Conservation (phyloP, 163 green algal species). For the Scenedesmus sp. region DNA sequence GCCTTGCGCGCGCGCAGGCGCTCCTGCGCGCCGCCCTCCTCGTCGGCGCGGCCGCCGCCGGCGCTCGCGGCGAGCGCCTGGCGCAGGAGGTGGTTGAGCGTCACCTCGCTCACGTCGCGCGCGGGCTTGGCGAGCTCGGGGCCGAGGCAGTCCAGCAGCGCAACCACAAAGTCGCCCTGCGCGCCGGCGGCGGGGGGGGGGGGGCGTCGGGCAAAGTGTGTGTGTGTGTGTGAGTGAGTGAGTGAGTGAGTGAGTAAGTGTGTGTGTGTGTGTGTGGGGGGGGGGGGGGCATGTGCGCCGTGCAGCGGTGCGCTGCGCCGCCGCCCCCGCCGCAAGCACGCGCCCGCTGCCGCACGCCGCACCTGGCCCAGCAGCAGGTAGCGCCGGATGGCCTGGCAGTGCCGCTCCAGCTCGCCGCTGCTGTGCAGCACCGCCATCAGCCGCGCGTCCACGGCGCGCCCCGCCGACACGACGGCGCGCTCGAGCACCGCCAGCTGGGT, state of each 20-base stretch:
- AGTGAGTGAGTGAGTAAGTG: not conserved
- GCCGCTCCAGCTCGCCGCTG: slow-evolving; percentile 70
- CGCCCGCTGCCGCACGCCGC: not conserved
- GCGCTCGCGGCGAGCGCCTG: slow-evolving; percentile 68
- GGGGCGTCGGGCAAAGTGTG: too few relatives aligned
- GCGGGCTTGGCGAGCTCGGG: slow-evolving; percentile 56
- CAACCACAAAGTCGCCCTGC: slow-evolving; percentile 89
- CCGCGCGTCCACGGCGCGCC: slow-evolving; percentile 65
- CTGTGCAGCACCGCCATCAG: slow-evolving; percentile 77
- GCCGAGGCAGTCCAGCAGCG: slow-evolving; percentile 72
- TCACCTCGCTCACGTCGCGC: slow-evolving; percentile 50
- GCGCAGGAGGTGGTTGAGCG: slow-evolving; percentile 75
- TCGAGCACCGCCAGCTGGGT: slow-evolving; percentile 62
- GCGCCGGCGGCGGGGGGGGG: not conserved
- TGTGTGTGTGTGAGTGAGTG: not conserved
- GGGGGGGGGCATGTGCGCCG: not conserved
- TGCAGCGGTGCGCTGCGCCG: not conserved
- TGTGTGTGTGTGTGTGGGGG: not conserved
- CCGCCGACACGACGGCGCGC: slow-evolving; percentile 63
- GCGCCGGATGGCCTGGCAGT: slow-evolving; percentile 82
- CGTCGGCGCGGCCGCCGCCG: slow-evolving; percentile 38
- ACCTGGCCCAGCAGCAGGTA: slow-evolving; percentile 85
- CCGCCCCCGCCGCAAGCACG: not conserved
- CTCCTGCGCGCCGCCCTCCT: slow-evolving; percentile 50
- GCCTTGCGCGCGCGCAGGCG: slow-evolving; percentile 50